A percentile compares a stretch with the other conserved stretches of the same genome.
Conservation (phyloP, 2,329 filamentous ascomycete species). For the Coniella lustricola region DNA sequence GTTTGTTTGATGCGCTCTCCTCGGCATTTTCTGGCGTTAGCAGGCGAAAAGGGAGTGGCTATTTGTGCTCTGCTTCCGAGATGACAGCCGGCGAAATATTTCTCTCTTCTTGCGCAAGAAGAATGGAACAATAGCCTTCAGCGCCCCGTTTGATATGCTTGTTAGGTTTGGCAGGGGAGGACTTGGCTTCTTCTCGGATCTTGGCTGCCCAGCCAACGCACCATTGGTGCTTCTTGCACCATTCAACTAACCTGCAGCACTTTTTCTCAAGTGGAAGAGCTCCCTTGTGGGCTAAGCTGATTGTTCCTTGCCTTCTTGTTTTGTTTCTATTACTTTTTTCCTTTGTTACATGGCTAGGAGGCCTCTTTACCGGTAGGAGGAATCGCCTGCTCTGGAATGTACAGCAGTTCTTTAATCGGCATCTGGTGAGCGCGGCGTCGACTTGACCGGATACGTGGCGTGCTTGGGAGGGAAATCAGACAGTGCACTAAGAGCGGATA, state of each 20-base stretch:
- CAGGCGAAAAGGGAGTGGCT: constrained; percentile 10
- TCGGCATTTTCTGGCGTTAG: constrained; percentile 16
- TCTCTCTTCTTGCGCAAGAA: background rate
- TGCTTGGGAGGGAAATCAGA: background rate
- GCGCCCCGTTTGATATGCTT: too few relatives aligned
- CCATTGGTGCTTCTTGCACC: too few relatives aligned
- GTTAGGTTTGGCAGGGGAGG: too few relatives aligned
- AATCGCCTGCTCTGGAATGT: constrained; percentile 4
- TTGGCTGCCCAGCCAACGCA: too few relatives aligned
- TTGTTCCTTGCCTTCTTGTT: too few relatives aligned
- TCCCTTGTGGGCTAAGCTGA: too few relatives aligned
- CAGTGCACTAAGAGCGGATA: background rate
- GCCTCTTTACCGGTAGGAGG: background rate
- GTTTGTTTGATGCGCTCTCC: background rate
- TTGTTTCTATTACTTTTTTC: too few relatives aligned
- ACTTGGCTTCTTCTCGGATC: too few relatives aligned
- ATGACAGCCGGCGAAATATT: background rate
- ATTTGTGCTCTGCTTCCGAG: constrained; percentile 4
- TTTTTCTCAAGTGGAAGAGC: too few relatives aligned
- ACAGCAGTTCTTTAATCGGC: constrained; percentile 23
- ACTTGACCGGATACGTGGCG: constrained; percentile 14
- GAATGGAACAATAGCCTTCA: too few relatives aligned
- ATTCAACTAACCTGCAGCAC: too few relatives aligned
- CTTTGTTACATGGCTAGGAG: background rate
- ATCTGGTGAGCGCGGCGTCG: constrained; percentile 30